Evolutionary conservation across 805 yeast genomes (phyloP), one percentile per base, ranked within the genome.

Genomic region (Candida pseudofarinosa): DNA sequence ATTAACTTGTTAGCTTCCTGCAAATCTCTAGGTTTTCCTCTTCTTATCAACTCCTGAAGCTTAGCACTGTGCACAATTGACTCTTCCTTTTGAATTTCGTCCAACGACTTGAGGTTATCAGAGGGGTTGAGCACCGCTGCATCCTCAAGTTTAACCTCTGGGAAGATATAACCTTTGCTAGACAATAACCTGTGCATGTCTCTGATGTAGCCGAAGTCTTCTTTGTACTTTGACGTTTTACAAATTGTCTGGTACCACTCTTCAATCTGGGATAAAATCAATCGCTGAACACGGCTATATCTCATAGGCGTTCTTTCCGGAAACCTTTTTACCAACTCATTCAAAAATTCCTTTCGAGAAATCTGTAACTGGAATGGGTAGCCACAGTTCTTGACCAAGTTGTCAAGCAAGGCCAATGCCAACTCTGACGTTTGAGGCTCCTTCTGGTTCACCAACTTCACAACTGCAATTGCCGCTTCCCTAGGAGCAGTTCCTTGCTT

Each of bases 201-300:
- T 52, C 93, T 80, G 52, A 93, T 86, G 61, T 85, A 88, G 2
- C 90, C 93, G 54, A 93, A 72, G 61, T 93, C 99, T 35, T 89
- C 95, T 60, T 87, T 88, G 64, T 93, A 87, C 57, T 88, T 77
- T 19, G 96, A 81, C 41, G 93, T 88, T 55, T 83, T 81, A 65
- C 97, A 91, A 42, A 93, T 81, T 1, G 98, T 91, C 62, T 88
- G 95, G 60, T 87, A 82, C 99, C 99, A 93, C 63, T 93, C 98
- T 64, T 91, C 96, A 56, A 93, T 85, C 43, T 90, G 88, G 45
- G 93, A 90, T 56, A 93, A 73, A 49, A 91, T 81, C 53, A 89
- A 73, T 59, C 88, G 74, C 61, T 93, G 98, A 19, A 88, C 83
- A 49, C 89, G 76, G 15, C 91, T 74, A 64, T 86, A 88, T 32